Evolutionary conservation across 805 yeast genomes (phyloP).

Genomic region (Zygosaccharomyces rouxii): DNA sequence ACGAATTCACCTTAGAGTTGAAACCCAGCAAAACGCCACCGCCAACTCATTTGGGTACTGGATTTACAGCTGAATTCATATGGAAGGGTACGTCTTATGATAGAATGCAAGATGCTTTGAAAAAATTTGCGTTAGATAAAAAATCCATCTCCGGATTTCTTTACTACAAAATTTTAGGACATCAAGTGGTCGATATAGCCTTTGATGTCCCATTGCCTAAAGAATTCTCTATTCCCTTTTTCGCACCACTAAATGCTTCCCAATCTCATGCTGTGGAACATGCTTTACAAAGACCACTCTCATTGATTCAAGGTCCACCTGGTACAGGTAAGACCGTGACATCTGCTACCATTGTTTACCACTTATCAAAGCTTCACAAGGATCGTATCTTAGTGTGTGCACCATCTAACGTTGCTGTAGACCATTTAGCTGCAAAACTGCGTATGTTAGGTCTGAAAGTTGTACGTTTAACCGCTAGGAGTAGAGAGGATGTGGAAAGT

Average conservation of each 20-base stretch:
- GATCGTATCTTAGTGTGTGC: slow-evolving; percentile 82
- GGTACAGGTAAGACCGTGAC: slow-evolving; percentile 96
- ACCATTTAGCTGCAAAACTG: slow-evolving; percentile 76
- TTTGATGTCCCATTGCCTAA: slow-evolving; percentile 61
- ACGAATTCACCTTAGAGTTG: slow-evolving; percentile 69
- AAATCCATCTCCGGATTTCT: slow-evolving; percentile 68
- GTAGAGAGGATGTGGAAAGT: slow-evolving; percentile 76
- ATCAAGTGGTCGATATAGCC: slow-evolving; percentile 60
- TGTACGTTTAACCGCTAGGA: slow-evolving; percentile 68
- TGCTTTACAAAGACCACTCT: slow-evolving; percentile 66
- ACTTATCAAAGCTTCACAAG: slow-evolving; percentile 56
- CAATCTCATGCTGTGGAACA: slow-evolving; percentile 72
- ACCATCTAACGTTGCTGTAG: slow-evolving; percentile 93
- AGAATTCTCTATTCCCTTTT: slow-evolving; percentile 57
- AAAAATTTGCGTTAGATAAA: slow-evolving; percentile 62
- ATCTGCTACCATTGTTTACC: slow-evolving; percentile 82
- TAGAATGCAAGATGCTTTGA: slow-evolving; percentile 79
- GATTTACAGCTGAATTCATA: slow-evolving; percentile 78
- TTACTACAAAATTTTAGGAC: slow-evolving; percentile 77
- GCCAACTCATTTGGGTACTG: slow-evolving; percentile 56
- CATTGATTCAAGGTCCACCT: slow-evolving; percentile 92
- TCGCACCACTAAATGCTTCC: slow-evolving; percentile 68
- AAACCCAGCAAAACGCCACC: slow-evolving; percentile 38
- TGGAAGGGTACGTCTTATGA: slow-evolving; percentile 85
- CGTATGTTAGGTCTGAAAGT: slow-evolving; percentile 69